Evolutionary conservation across 2,329 filamentous ascomycete genomes (phyloP), one percentile per base, ranked within the genome.

Genomic region (Colletotrichum gloeosporioides): DNA sequence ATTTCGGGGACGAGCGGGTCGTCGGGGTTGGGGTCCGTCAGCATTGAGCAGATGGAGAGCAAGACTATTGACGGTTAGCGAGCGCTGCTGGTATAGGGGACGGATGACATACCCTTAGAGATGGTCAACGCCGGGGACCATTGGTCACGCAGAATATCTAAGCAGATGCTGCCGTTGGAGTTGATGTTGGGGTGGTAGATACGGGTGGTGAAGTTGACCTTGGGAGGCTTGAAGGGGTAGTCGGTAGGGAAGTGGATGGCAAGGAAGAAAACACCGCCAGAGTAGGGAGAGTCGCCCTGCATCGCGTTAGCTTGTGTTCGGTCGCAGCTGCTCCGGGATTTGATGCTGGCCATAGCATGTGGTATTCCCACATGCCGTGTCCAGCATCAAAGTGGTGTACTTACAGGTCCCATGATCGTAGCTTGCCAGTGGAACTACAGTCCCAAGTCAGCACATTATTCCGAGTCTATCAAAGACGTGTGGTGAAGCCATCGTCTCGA

Each of bases 141-240:
- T 90, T 99, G 97, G 87, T 99, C 97, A 90, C 97, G 93, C 84
- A 99, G 90, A 84, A 99, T 99, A 85, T 99, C 97, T 86, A 99
- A 89, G 87, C 97, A 99, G 88, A 99, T 99, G 88, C 96, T 98
- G 87, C 97, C 97, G 87, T 99, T 99, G 81, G 95, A 98, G 93
- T 99, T 99, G 95, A 99, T 99, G 90, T 99, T 99, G 83, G 97
- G 97, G 90, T 99, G 97, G 87, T 99, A 99, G 90, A 99, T 99
- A 85, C 96, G 95, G 80, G 97, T 99, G 82, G 96, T 99, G 92
- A 99, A 99, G 94, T 98, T 98, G 88, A 99, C 96, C 93, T 99
- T 99, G 82, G 97, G 97, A 78, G 97, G 97, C 94, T 99, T 99
- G 92, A 99, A 99, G 57, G 97, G 97, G 89, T 99, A 99, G 91